phyloP scores from a whole-genome alignment of 1,139 yeast species.

The Yamadazyma trypodendri region DNA sequence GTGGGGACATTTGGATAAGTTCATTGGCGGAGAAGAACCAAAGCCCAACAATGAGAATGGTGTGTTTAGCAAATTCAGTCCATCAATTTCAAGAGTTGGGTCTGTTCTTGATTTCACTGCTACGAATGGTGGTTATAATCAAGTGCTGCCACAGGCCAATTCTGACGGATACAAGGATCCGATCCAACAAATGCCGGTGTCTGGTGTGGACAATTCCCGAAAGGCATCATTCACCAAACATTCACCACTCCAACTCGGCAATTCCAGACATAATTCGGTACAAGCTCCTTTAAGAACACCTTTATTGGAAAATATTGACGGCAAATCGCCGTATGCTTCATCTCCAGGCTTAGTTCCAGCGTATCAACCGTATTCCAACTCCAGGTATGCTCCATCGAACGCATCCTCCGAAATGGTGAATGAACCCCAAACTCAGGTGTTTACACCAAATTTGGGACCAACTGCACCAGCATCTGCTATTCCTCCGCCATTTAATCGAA shows the following conservation, averaged over 20 bases:
- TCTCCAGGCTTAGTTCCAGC: conserved; percentile 7
- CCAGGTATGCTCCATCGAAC: conserved; percentile 31
- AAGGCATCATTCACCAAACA: conserved; percentile 4
- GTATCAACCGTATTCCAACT: conserved; percentile 6
- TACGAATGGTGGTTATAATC: conserved; percentile 4
- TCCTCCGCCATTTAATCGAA: conserved; percentile 12
- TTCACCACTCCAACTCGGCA: conserved; percentile 4
- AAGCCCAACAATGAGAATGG: conserved; percentile 40
- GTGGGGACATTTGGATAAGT: conserved; percentile 87
- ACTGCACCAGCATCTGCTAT: conserved; percentile 2
- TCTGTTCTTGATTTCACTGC: conserved; percentile 46
- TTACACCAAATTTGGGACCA: conserved; percentile 3
- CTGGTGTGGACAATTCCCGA: not conserved
- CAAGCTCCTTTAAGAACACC: conserved; percentile 12
- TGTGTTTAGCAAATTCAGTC: conserved; percentile 73
- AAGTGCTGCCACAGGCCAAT: conserved; percentile 11
- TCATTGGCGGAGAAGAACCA: conserved; percentile 85
- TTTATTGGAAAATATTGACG: conserved; percentile 10
- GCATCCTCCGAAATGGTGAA: conserved; percentile 19
- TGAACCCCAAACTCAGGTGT: conserved; percentile 15
- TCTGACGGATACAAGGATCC: conserved; percentile 2
- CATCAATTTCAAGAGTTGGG: conserved; percentile 55
- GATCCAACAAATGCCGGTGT: not conserved
- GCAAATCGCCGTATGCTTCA: conserved; percentile 10
- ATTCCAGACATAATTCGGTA: conserved; percentile 2